phyloP scores from a whole-genome alignment of 306 rosid species.

The Lathyrus oleraceus region DNA sequence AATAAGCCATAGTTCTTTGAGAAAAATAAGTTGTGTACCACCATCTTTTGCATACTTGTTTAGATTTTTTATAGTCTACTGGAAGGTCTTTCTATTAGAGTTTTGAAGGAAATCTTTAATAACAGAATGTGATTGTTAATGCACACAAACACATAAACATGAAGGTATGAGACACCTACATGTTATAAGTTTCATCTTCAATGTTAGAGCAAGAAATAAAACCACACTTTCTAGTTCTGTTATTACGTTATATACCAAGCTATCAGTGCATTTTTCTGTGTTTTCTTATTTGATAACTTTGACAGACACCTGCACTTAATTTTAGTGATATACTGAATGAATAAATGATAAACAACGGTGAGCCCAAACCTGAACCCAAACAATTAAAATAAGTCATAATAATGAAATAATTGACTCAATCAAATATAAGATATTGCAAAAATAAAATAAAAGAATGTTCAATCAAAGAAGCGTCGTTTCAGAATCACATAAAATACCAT shows the following conservation, averaged over 20 bases:
- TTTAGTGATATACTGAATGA: constrained; percentile 79
- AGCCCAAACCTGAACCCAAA: constrained; percentile 74
- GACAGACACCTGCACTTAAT: constrained; percentile 72
- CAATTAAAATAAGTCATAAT: constrained; percentile 19
- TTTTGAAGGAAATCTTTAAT: too few relatives aligned
- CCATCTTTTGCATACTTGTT: too few relatives aligned
- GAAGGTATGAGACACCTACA: too few relatives aligned
- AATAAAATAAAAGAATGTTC: constrained; percentile 1
- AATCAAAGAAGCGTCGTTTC: constrained; percentile 55
- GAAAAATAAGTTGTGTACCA: too few relatives aligned
- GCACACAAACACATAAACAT: too few relatives aligned
- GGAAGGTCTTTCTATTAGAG: too few relatives aligned
- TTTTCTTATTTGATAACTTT: constrained; percentile 78
- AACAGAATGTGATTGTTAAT: too few relatives aligned
- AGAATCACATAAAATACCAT: constrained; percentile 73
- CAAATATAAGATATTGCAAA: constrained; percentile 2
- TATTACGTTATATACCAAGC: constrained; percentile 93
- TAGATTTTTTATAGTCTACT: too few relatives aligned
- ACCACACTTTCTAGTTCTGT: background rate
- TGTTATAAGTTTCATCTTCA: too few relatives aligned
- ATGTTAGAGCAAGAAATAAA: too few relatives aligned
- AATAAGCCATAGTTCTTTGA: too few relatives aligned
- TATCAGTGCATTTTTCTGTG: constrained; percentile 82
- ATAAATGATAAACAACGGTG: constrained; percentile 69
- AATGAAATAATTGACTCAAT: constrained; percentile 15